Conservation (phyloP, 768 basidiomycete species). For the Tulasnella sp. region DNA sequence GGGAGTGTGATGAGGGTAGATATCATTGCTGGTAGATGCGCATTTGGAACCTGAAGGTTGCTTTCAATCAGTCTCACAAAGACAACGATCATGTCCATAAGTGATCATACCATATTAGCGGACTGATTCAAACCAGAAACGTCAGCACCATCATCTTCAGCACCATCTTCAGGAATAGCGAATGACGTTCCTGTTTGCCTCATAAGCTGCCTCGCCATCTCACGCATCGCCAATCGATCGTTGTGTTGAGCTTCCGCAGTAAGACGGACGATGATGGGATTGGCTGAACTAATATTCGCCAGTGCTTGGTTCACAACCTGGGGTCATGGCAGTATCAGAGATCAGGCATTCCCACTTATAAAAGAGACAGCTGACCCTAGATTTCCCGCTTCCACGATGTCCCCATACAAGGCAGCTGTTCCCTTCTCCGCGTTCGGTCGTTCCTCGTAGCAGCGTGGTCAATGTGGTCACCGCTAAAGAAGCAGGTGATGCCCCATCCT, state of each 20-base stretch:
- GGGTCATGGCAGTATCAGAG: not conserved
- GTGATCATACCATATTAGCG: not conserved
- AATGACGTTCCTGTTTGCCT: constrained; percentile 61
- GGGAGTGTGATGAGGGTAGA: constrained; percentile 66
- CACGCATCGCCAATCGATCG: constrained; percentile 82
- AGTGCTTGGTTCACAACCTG: constrained; percentile 57
- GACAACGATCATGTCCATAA: not conserved
- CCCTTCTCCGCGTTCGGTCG: constrained; percentile 71
- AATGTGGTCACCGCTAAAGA: constrained; percentile 43
- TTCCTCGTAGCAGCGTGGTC: constrained; percentile 54
- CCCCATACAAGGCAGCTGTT: constrained; percentile 88
- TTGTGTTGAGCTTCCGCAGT: constrained; percentile 78
- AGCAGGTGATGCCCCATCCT: constrained; percentile 20
- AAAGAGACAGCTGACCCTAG: constrained; percentile 39
- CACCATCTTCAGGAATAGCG: constrained; percentile 21
- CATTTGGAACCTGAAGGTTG: constrained; percentile 37
- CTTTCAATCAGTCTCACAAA: too few relatives aligned
- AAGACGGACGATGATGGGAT: constrained; percentile 66
- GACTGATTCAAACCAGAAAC: not conserved
- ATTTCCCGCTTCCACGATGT: constrained; percentile 78
- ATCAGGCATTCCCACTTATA: not conserved
- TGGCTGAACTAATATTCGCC: constrained; percentile 23
- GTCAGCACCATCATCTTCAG: constrained; percentile 30
- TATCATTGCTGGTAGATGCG: constrained; percentile 64
- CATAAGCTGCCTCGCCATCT: constrained; percentile 76